phyloP scores from a whole-genome alignment of 768 basidiomycete species.

The Pisolithus orientalis region DNA sequence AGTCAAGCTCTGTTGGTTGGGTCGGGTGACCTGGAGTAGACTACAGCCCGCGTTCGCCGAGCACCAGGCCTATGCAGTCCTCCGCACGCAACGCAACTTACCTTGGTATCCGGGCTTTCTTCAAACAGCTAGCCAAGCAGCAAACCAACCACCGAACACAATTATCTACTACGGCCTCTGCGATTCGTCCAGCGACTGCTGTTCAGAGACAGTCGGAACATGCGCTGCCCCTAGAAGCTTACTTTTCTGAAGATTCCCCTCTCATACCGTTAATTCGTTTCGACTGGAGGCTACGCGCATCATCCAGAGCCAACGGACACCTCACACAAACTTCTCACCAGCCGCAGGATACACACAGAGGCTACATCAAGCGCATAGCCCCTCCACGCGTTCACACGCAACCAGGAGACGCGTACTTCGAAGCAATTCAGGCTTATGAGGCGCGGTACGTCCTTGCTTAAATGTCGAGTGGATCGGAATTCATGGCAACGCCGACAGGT shows the following conservation, averaged over 20 bases:
- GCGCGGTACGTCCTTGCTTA: conserved; percentile 36
- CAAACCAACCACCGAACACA: neutral
- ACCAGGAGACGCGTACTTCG: conserved; percentile 38
- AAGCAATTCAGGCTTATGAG: conserved; percentile 48
- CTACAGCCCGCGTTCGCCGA: neutral
- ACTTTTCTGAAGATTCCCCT: conserved; percentile 26
- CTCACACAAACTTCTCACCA: conserved; percentile 8
- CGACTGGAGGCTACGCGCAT: conserved; percentile 56
- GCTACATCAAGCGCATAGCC: conserved; percentile 32
- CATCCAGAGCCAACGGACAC: conserved; percentile 32
- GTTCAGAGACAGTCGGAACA: conserved; percentile 10
- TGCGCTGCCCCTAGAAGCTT: conserved; percentile 20
- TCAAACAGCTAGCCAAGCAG: conserved; percentile 13
- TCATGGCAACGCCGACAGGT: conserved; percentile 25
- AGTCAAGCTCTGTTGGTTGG: no score
- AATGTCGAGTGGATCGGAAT: neutral
- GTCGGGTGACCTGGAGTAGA: neutral
- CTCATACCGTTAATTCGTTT: conserved; percentile 34
- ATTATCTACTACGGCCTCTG: conserved; percentile 14
- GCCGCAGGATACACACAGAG: conserved; percentile 10
- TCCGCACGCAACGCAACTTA: conserved; percentile 17
- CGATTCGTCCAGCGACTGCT: conserved; percentile 4
- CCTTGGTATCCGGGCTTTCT: conserved; percentile 26
- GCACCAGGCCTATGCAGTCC: neutral
- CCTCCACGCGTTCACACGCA: conserved; percentile 30